phyloP scores from a whole-genome alignment of 164 flowering plant species.

The Cinnamomum micranthum region DNA sequence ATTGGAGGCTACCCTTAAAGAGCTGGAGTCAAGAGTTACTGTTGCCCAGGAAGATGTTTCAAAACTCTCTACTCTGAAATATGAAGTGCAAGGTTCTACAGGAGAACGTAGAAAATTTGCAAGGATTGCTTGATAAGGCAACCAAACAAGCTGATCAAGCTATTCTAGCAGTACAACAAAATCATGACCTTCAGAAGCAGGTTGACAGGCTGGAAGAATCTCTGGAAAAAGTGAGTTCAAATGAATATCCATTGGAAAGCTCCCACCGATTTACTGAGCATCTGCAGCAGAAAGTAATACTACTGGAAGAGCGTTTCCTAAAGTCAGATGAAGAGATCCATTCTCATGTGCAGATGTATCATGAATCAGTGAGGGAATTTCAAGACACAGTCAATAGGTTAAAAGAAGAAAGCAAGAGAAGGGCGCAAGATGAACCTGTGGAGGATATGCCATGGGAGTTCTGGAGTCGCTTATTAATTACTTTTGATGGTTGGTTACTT shows the following conservation, averaged over 20 bases:
- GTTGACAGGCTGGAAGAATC: slow-evolving; percentile 79
- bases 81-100: slow-evolving; percentile 61
- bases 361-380: slow-evolving; percentile 79
- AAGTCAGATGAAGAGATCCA: slow-evolving; percentile 80
- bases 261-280: slow-evolving; percentile 56
- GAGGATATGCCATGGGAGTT: slow-evolving; percentile 87
- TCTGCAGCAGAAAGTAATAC: slow-evolving; percentile 72
- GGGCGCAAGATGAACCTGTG: slow-evolving; percentile 51
- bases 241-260: slow-evolving; percentile 60
- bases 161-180: slow-evolving; percentile 58
- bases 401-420: slow-evolving; percentile 68
- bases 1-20: slow-evolving; percentile 54
- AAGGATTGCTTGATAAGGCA: slow-evolving; percentile 63
- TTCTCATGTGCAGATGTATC: slow-evolving; percentile 70
- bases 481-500: slow-evolving; percentile 83
- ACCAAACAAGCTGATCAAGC: slow-evolving; percentile 88
- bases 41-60: slow-evolving; percentile 68
- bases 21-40: slow-evolving; percentile 55
- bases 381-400: slow-evolving; percentile 65
- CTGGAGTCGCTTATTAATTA: slow-evolving; percentile 82
- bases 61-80: slow-evolving; percentile 51
- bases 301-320: slow-evolving; percentile 78
- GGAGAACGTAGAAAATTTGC: slow-evolving; percentile 70
- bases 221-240: slow-evolving; percentile 60
- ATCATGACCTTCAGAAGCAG: slow-evolving; percentile 76